Evolutionary conservation across 495 filamentous ascomycete genomes (phyloP), one percentile per base, ranked within the genome.

Genomic region (Thozetella sp.): DNA sequence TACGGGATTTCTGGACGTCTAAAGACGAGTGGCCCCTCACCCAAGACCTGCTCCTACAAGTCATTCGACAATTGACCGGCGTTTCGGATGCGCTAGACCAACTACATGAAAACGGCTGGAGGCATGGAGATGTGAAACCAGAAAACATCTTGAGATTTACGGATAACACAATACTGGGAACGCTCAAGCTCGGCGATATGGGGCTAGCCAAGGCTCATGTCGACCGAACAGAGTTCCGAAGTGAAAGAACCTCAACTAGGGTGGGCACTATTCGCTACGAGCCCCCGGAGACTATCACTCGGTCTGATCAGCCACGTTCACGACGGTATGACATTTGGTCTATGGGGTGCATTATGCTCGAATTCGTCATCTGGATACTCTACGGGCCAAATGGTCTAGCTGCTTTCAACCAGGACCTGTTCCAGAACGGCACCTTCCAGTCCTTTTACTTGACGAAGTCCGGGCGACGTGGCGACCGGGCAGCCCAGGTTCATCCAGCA

Each of bases 271-370:
- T 58, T 13, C 55, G 43, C 20, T 72, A 72, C 37, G 57, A 66
- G 25, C 55, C 66, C 22, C 67, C 67, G 20, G 67, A 59, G 48
- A 56, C 25, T n/a, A n/a, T n/a, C n/a, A n/a, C 23, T 2, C 23
- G 24, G 6, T 19, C 1, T 10, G 11, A 13, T 6, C 46, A 50
- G 24, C 52, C 25, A 11, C 20, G 37, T 15, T 43, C 46, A 9
- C 67, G 69, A 2, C 56, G 37, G 11, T 74, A 70, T 25, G 74
- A 77, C 46, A 68, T 75, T 2, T 76, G 73, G 73, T 71, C 72
- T n/a, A 69, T 76, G 56, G 74, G 72, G 3, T 76, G 74, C 50
- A 65, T 76, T 17, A 59, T 60, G 20, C 34, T 75, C 4, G 74
- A 76, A 53, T 61, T 71, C 37, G 54, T 72, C 20, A 60, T 74